A percentile compares a stretch with the other conserved stretches of the same genome.
These are phyloP conservation scores for Gnaphalium uliginosum DNA, from an alignment of 129 eudicot species.

Conservation along the genomic window DNA sequence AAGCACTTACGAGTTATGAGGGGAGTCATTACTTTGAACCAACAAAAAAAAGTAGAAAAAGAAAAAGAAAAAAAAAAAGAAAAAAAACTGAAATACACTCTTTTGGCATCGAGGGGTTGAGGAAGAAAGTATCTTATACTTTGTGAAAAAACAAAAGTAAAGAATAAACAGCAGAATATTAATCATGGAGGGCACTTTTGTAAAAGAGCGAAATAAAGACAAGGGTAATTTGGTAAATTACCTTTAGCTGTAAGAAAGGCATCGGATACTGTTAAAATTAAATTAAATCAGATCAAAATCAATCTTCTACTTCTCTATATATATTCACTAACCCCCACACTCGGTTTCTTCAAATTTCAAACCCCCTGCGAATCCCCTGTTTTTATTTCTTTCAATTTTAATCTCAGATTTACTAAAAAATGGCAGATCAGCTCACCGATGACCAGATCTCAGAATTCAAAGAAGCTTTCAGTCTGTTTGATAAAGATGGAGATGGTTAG, in stretches of 20 bases:
- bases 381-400: slow-evolving; percentile 1
- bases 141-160: neutral
- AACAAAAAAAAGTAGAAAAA: too few species aligned
- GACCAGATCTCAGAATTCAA: slow-evolving; percentile 69
- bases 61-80: too few species aligned
- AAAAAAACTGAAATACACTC: neutral
- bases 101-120: neutral
- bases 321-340: slow-evolving; percentile 21
- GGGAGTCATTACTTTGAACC: too few species aligned
- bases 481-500: slow-evolving; percentile 60
- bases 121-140: slow-evolving; percentile 16
- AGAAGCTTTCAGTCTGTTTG: slow-evolving; percentile 61
- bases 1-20: too few species aligned
- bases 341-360: neutral
- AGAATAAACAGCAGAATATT: slow-evolving; percentile 15
- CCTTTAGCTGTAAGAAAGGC: neutral
- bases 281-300: neutral
- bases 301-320: slow-evolving; percentile 15
- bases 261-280: slow-evolving; percentile 14
- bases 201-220: slow-evolving; percentile 13
- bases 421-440: slow-evolving; percentile 65
- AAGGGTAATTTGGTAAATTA: slow-evolving; percentile 10
- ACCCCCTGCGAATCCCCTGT: slow-evolving; percentile 16
- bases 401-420: slow-evolving; percentile 6
- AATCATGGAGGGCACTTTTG: slow-evolving; percentile 32